A percentile compares a stretch with the other conserved stretches of the same genome.
Evolutionary conservation across 78 protist species (phyloP).

Genomic region (Polysphondylium violaceum): DNA sequence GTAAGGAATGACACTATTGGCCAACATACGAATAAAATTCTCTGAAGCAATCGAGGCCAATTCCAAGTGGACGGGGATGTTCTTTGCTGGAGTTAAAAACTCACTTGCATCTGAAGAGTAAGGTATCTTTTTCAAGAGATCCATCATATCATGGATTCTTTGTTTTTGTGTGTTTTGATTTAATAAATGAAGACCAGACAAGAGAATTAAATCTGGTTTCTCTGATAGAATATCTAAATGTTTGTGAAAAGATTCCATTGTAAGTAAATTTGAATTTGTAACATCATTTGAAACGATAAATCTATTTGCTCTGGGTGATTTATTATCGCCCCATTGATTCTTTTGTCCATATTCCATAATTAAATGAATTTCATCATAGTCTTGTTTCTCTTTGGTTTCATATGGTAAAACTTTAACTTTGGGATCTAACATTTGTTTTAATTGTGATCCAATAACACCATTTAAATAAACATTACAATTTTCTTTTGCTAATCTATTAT

Average conservation of each 20-base stretch:
- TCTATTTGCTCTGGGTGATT: constrained; percentile 63
- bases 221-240: not conserved
- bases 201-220: constrained; percentile 10
- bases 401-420: constrained; percentile 12
- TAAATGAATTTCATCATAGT: constrained; percentile 60
- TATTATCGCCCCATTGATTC: not conserved
- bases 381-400: not conserved
- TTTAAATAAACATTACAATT: constrained; percentile 40
- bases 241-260: constrained; percentile 34
- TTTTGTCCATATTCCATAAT: constrained; percentile 61
- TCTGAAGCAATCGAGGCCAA: constrained; percentile 56
- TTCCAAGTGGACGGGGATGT: constrained; percentile 77
- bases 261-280: constrained; percentile 34
- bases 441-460: constrained; percentile 61
- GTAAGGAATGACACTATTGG: constrained; percentile 16
- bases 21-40: not conserved
- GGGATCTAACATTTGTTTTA: constrained; percentile 1
- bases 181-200: constrained; percentile 42
- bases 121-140: not conserved
- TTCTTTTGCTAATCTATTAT: constrained; percentile 18
- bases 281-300: constrained; percentile 61
- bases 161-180: not conserved
- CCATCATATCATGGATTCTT: constrained; percentile 23
- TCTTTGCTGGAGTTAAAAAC: not conserved
- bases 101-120: not conserved